These are phyloP conservation scores for Trypanosoma brucei DNA, from an alignment of 208 protist species.

Conservation along the genomic window DNA sequence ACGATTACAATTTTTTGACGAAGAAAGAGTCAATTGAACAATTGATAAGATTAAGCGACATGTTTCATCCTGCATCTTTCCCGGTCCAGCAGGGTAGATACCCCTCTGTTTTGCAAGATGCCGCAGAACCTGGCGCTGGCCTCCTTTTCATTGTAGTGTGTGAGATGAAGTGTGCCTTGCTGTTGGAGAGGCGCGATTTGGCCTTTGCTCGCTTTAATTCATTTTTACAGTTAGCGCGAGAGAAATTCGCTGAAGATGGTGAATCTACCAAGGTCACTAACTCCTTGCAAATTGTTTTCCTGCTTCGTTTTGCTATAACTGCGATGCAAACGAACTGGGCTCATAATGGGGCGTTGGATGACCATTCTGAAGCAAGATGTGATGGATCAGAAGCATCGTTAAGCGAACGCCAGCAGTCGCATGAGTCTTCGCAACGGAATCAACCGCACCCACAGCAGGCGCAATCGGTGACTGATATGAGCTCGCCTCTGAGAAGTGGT, in stretches of 20 bases:
- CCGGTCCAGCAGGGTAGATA: slow-evolving; percentile 25
- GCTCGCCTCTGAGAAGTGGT: too few relatives aligned
- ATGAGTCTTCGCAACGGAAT: too few relatives aligned
- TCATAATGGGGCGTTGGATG: not conserved
- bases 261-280: slow-evolving; percentile 5
- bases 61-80: slow-evolving; percentile 40
- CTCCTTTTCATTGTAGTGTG: slow-evolving; percentile 53
- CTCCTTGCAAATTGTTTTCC: slow-evolving; percentile 50
- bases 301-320: slow-evolving; percentile 61
- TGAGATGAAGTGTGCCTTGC: slow-evolving; percentile 52
- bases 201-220: slow-evolving; percentile 38
- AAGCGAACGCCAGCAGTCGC: too few relatives aligned
- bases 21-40: slow-evolving; percentile 30
- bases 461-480: too few relatives aligned
- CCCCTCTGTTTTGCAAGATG: slow-evolving; percentile 37
- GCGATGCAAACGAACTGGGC: slow-evolving; percentile 30
- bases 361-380: not conserved
- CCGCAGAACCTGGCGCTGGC: slow-evolving; percentile 54
- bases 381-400: too few relatives aligned
- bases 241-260: slow-evolving; percentile 62
- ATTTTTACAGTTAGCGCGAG: slow-evolving; percentile 55
- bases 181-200: slow-evolving; percentile 31
- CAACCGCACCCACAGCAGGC: too few relatives aligned
- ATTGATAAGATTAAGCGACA: slow-evolving; percentile 40
- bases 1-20: slow-evolving; percentile 68